These are phyloP conservation scores for Arabis alpina DNA, from an alignment of 345 rosid genomes.

Conservation along the genomic window DNA sequence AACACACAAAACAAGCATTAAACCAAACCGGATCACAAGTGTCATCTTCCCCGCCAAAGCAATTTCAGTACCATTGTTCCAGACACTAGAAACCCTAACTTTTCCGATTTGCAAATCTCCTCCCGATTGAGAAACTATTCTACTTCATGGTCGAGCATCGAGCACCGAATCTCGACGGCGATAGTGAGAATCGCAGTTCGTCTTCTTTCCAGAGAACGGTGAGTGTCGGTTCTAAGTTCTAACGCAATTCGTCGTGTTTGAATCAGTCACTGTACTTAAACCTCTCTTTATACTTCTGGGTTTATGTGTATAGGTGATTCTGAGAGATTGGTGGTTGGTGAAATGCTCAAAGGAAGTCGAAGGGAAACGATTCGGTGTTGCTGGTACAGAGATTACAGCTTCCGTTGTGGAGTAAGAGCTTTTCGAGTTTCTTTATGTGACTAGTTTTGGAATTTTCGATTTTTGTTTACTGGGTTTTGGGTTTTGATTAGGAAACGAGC, in stretches of 20 bases:
- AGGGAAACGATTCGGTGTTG: conserved; percentile 74
- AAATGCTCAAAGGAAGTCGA: conserved; percentile 50
- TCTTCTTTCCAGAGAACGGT: conserved; percentile 37
- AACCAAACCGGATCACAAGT: conserved; percentile 22
- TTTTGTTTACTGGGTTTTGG: neutral
- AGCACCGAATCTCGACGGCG: neutral
- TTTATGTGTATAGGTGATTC: conserved; percentile 49
- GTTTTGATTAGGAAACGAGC: conserved; percentile 46
- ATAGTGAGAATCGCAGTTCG: neutral
- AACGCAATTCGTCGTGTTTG: too few species aligned
- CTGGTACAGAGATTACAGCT: conserved; percentile 52
- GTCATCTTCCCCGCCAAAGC: too few species aligned
- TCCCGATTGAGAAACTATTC: neutral
- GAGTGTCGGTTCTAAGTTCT: too few species aligned
- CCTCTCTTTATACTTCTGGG: neutral
- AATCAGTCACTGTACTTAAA: neutral
- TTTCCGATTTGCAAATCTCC: neutral
- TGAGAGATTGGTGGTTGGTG: conserved; percentile 81
- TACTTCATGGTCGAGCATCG: conserved; percentile 23
- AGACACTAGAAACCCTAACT: conserved; percentile 28
- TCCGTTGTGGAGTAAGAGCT: conserved; percentile 53
- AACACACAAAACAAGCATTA: neutral
- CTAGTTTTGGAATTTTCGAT: neutral
- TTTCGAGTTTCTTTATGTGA: neutral
- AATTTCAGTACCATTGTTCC: neutral